Base-by-base conservation (phyloP, 2,329 filamentous ascomycete species). In the Penicillium digitatum region DNA sequence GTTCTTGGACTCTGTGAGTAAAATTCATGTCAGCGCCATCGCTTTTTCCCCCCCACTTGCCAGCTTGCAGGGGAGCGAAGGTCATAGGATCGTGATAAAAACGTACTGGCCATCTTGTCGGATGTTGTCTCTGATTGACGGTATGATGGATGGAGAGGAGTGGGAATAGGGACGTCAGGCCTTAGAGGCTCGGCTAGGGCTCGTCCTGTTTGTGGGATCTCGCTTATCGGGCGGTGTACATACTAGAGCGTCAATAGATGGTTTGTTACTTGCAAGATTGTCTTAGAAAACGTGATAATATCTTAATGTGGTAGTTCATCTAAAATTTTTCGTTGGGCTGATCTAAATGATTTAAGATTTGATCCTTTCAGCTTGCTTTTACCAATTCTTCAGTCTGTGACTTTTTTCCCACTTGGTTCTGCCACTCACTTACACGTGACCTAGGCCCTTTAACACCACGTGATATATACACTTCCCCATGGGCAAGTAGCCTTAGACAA, bases 1-100 rank as follows among this genome's bases (percentile, higher is more conserved):
- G 88, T 97, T 97, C 91, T 97, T 97, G 74, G 94, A 97, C 86
- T 97, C 92, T 96, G 77, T 56, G 57, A 34, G 60, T 55, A 60
- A 49, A 67, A 49, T 56, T 51, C 53, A 61, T 52, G 64, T 72
- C 62, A 72, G 69, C 56, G 54, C 63, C 52, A 45, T 62, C 43
- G 53, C 50, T 52, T 40, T 56, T 40, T 40, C 37, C 48, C 29
- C 43, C 52, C 18, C n/a, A n/a, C n/a, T n/a, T n/a, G 35, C 7
- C 22, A 37, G 40, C 32, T 32, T 18, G 40, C 43, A 43, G 29
- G 20, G 22, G 18, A 42, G 27, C 27, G 34, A 50, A 55, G 49
- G 46, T 38, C 22, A 44, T 51, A 34, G 39, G 39, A 37, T 43
- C 26, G 43, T 51, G 29, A 48, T 55, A 48, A 50, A 52, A 54